These are phyloP conservation scores for Eimeria necatrix DNA, from an alignment of 169 alveolate genomes.

Conservation along the genomic window DNA sequence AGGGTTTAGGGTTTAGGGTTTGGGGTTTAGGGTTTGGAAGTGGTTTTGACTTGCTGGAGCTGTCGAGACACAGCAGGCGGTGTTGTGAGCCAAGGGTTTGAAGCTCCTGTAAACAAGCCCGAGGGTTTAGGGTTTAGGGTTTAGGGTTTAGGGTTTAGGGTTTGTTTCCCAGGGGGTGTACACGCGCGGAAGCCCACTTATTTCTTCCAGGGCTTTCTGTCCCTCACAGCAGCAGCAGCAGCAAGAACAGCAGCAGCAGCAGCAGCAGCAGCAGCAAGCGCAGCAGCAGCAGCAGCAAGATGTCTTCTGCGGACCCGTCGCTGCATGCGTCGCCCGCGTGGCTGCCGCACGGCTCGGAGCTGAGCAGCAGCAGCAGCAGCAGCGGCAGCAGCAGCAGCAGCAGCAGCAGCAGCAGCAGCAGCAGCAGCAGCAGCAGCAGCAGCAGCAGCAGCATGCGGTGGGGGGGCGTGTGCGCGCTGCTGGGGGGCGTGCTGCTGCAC, in stretches of 20 bases:
- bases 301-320: background rate
- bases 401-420: background rate
- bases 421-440: conserved; percentile 35
- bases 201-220: too few relatives aligned
- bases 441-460: background rate
- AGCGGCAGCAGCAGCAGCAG: background rate
- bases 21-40: background rate
- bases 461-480: conserved; percentile 1
- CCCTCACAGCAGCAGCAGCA: conserved; percentile 14
- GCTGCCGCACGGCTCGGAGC: background rate
- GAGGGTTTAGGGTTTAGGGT: conserved; percentile 25
- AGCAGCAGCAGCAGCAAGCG: conserved; percentile 15
- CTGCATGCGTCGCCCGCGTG: background rate
- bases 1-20: conserved; percentile 25
- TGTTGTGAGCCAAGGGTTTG: too few relatives aligned
- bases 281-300: conserved; percentile 23
- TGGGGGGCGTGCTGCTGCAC: conserved; percentile 69
- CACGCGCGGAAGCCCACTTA: too few relatives aligned
- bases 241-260: conserved; percentile 3
- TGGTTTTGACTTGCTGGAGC: background rate
- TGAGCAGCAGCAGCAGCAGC: too few relatives aligned
- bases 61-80: conserved; percentile 1
- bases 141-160: background rate
- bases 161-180: too few relatives aligned
- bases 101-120: too few relatives aligned